Base-by-base conservation (phyloP, 1,139 yeast genomes). In the Scheffersomyces quercinus region DNA sequence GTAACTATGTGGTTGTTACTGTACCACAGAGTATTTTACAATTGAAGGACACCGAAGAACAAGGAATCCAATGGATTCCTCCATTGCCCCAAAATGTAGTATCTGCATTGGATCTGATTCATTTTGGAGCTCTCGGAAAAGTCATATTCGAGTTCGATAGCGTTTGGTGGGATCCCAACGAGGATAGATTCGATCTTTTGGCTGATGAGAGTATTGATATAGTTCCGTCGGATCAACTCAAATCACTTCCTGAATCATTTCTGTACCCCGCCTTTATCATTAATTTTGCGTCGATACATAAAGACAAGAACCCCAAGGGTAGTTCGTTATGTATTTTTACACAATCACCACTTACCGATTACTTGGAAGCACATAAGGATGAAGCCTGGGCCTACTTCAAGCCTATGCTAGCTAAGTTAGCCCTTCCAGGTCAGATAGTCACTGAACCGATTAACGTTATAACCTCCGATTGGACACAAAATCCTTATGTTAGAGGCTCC, bases 71-170 rank as follows among this genome's bases (percentile, higher is more conserved):
- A 37, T 88, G 91, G 79, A 56, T 53, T 1, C 93, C 95, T 0
- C 60, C 68, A 2, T 65, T 88, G 16, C 90, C 93, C 0, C 9
- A 37, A 1, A 50, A 56, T 0, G 67, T 88, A 13, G 49, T 52
- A 1, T 65, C 65, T 0, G 73, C 88, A 0, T 60, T 87, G 7
- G 50, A 65, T 1, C 68, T 65, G 3, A 72, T 85, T 47, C 84
- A 83, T 52, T 83, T 81, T 60, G 91, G 89, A 0, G 79, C 87
- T 0, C 65, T 89, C 40, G 96, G 96, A 0, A 89, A 89, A 62
- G 83, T 87, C 5, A 68, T 86, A 0, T 75, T 89, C 51, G 95
- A 86, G 58, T 89, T 88, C 57, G 82, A 79, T 10, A 48, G 62
- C 1, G 67, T 77, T 1, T 86, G 87, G 74, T 88, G 96, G 96